Conservation (phyloP, 257 asterid species). For the Leptodermis oblonga region DNA sequence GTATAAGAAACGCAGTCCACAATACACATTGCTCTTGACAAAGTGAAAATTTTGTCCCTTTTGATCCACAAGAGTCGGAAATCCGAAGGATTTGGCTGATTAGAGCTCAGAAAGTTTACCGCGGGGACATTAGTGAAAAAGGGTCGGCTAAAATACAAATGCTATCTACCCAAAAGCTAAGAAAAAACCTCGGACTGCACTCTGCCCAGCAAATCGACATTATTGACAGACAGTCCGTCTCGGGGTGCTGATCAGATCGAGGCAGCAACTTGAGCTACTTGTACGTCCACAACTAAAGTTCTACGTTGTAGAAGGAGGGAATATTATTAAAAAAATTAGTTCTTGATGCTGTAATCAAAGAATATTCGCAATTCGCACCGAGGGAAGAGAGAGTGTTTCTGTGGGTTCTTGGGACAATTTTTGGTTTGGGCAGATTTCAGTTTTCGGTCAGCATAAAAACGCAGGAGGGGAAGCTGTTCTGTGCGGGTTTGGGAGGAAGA, state of each 20-base stretch:
- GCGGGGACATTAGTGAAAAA: background rate
- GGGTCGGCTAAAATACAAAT: background rate
- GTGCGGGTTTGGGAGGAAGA: background rate
- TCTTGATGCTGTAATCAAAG: background rate
- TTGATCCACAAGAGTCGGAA: too few species aligned
- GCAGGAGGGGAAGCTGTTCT: background rate
- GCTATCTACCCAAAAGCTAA: background rate
- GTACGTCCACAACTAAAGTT: too few species aligned
- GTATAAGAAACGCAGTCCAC: too few species aligned
- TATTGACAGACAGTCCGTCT: background rate
- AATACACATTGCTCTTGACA: too few species aligned
- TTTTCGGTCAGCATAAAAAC: background rate
- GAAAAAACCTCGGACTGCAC: slow-evolving; percentile 5
- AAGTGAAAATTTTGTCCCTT: too few species aligned
- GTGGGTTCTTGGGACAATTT: background rate
- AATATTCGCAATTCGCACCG: background rate
- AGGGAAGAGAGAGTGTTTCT: background rate
- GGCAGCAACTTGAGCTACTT: background rate
- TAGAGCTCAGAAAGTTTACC: slow-evolving; percentile 1
- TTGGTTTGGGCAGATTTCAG: background rate
- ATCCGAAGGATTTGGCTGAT: background rate
- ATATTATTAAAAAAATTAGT: background rate
- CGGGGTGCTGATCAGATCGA: slow-evolving; percentile 7
- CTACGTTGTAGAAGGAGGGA: background rate
- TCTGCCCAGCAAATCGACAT: background rate